These are phyloP conservation scores for Meira miltonrushii DNA, from an alignment of 1,284 basidiomycete genomes.

Conservation along the genomic window DNA sequence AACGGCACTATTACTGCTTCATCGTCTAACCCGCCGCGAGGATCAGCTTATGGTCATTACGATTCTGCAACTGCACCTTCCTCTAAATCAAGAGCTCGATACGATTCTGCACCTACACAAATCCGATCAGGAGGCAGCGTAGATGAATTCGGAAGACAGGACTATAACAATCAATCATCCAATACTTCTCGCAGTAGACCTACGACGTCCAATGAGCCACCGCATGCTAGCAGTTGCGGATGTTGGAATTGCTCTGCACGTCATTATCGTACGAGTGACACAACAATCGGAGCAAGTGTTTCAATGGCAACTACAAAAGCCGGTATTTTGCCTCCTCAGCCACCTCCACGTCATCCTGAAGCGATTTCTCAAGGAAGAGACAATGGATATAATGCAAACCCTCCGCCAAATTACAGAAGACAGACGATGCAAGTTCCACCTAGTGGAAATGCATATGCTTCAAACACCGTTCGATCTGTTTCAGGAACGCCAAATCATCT, in stretches of 20 bases:
- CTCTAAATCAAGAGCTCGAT: conserved; percentile 6
- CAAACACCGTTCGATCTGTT: not conserved
- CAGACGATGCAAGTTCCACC: conserved; percentile 11
- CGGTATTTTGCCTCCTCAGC: conserved; percentile 7
- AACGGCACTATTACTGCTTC: conserved; percentile 1
- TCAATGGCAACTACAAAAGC: not conserved
- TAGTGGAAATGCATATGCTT: not conserved
- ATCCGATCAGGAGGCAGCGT: not conserved
- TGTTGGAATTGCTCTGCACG: conserved; percentile 35
- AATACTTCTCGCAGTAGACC: not conserved
- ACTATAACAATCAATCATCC: too few species aligned
- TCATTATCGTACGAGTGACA: conserved; percentile 19
- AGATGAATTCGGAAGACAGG: not conserved
- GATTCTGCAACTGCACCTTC: not conserved
- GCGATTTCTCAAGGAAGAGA: not conserved
- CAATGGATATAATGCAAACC: not conserved
- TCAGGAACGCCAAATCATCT: not conserved
- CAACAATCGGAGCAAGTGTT: not conserved
- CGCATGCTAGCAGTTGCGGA: conserved; percentile 41
- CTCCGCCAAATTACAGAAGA: conserved; percentile 15
- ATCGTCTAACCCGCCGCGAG: not conserved
- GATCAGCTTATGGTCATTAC: not conserved
- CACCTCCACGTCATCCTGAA: conserved; percentile 10
- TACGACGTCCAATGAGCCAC: conserved; percentile 1
- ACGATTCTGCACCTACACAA: not conserved